Evolutionary conservation across 441 rosid genomes (phyloP).

Genomic region (Bruguiera hainesii): DNA sequence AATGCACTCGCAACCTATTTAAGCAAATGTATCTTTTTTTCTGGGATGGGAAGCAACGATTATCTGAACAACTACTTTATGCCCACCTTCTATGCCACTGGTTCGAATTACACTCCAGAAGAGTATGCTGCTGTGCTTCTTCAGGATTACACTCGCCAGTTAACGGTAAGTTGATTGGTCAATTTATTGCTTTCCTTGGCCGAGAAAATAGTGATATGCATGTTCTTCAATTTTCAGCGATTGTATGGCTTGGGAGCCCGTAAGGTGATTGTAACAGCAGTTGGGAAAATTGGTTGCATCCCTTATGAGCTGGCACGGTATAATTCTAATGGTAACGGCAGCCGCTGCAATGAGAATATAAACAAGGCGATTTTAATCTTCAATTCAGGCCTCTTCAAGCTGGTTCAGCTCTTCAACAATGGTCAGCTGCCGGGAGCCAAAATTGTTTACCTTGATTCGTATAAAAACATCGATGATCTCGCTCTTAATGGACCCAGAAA

Average conservation of each 20-base stretch:
- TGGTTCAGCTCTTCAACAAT: conserved; percentile 52
- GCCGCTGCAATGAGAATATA: conserved; percentile 68
- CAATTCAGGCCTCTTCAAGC: conserved; percentile 57
- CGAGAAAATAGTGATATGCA: background rate
- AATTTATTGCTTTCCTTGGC: background rate
- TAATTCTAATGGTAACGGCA: conserved; percentile 32
- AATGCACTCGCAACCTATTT: conserved; percentile 46
- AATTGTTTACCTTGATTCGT: conserved; percentile 70
- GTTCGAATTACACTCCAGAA: conserved; percentile 44
- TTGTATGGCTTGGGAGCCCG: conserved; percentile 61
- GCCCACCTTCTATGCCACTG: conserved; percentile 65
- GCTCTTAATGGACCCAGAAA: conserved; percentile 34
- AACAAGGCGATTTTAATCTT: conserved; percentile 59
- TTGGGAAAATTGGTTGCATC: conserved; percentile 91
- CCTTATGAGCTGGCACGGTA: conserved; percentile 81
- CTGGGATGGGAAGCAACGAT: conserved; percentile 88
- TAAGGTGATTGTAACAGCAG: conserved; percentile 67
- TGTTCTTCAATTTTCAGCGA: conserved; percentile 35
- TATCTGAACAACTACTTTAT: conserved; percentile 88
- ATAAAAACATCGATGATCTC: conserved; percentile 51
- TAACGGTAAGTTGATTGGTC: conserved; percentile 33
- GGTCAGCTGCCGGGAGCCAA: conserved; percentile 72
- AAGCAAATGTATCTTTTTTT: conserved; percentile 63
- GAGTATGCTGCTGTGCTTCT: conserved; percentile 65
- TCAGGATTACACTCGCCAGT: conserved; percentile 60